Conservation (phyloP, 2,329 filamentous ascomycete species). For the Trichoderma simmonsii region DNA sequence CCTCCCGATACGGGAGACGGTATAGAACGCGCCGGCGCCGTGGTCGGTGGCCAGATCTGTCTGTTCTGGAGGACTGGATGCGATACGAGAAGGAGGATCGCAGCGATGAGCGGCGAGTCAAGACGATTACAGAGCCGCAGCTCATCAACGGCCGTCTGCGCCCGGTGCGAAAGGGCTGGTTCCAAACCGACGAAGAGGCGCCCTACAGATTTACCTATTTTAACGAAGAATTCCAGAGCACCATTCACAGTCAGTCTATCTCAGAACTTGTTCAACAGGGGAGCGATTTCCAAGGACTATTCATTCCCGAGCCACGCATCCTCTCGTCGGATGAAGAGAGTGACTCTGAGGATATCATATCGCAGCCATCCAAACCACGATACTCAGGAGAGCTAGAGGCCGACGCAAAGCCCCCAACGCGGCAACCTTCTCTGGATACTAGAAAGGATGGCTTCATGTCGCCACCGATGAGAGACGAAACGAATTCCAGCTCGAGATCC, state of each 20-base stretch:
- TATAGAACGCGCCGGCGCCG: constrained; percentile 55
- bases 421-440: constrained; percentile 43
- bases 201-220: constrained; percentile 98
- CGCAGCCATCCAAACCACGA: constrained; percentile 26
- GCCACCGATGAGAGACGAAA: constrained; percentile 28
- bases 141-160: constrained; percentile 86
- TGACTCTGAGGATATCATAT: constrained; percentile 45
- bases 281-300: constrained; percentile 79
- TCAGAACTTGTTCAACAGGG: constrained; percentile 88
- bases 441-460: constrained; percentile 30
- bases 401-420: constrained; percentile 44
- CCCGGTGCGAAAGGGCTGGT: constrained; percentile 78
- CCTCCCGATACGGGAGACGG: constrained; percentile 43
- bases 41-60: constrained; percentile 81
- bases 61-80: constrained; percentile 84
- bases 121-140: constrained; percentile 91
- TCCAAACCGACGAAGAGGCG: constrained; percentile 79
- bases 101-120: constrained; percentile 76
- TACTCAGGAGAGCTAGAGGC: constrained; percentile 31
- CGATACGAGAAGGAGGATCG: constrained; percentile 75
- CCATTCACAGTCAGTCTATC: constrained; percentile 93
- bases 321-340: constrained; percentile 72
- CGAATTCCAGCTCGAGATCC: constrained; percentile 11
- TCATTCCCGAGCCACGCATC: constrained; percentile 79
- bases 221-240: constrained; percentile 94